Evolutionary conservation across 345 rosid species (phyloP).

Genomic region (Streptanthus diversifolius): DNA sequence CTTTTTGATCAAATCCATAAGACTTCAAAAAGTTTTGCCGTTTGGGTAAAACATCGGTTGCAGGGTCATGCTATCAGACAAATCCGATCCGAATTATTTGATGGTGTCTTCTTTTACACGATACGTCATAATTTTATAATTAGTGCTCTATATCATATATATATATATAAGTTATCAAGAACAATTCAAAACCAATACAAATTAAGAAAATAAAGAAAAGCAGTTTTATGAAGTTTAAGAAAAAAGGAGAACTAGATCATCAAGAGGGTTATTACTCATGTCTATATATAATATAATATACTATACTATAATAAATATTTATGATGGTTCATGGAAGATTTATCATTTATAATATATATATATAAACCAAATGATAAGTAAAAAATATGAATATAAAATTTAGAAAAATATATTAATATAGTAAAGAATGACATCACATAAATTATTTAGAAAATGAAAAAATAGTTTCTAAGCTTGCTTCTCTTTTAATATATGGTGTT

Average conservation of each 20-base stretch:
- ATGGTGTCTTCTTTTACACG: conserved; percentile 1
- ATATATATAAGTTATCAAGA: conserved; percentile 4
- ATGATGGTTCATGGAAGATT: not conserved
- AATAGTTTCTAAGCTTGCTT: not conserved
- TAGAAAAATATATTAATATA: not conserved
- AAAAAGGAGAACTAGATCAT: not conserved
- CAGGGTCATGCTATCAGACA: conserved; percentile 1
- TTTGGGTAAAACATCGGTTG: conserved; percentile 9
- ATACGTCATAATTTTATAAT: not conserved
- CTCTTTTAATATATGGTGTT: too few species aligned
- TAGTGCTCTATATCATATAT: not conserved
- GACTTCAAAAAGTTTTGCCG: not conserved
- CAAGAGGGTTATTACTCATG: not conserved
- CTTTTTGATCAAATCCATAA: conserved; percentile 11
- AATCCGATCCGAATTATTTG: not conserved
- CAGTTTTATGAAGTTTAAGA: not conserved
- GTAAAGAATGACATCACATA: not conserved
- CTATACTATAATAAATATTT: not conserved
- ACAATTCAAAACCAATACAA: not conserved
- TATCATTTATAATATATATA: too few species aligned
- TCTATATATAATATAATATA: too few species aligned
- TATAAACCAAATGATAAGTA: not conserved
- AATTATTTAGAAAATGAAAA: not conserved
- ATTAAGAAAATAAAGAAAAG: not conserved
- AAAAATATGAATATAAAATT: not conserved